Percentiles rank a stretch among this genome's conserved stretches.
phyloP scores from a whole-genome alignment of 148 eudicot genomes.

The Fagopyrum tataricum region DNA sequence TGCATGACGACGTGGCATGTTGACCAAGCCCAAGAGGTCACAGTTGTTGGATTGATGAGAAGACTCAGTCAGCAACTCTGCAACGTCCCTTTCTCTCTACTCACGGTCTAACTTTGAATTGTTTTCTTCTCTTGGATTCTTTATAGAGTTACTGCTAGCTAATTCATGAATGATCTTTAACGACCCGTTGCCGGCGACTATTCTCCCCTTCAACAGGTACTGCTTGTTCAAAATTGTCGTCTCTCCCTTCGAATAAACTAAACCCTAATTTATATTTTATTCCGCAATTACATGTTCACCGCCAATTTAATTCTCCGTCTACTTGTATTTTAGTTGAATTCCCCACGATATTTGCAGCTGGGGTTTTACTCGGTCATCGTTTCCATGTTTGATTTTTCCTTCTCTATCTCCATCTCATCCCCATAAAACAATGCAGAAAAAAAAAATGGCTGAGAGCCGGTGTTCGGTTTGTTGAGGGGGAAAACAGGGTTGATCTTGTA shows the following conservation, averaged over 20 bases:
- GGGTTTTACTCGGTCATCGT: slow-evolving; percentile 14
- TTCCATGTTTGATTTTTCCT: background rate
- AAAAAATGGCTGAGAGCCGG: background rate
- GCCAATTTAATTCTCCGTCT: slow-evolving; percentile 2
- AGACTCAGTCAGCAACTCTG: slow-evolving; percentile 8
- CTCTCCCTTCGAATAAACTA: background rate
- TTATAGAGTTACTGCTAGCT: slow-evolving; percentile 8
- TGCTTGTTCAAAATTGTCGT: slow-evolving; percentile 13
- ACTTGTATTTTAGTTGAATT: slow-evolving; percentile 3
- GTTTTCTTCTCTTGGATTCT: background rate
- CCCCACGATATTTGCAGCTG: slow-evolving; percentile 16
- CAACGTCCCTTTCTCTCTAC: slow-evolving; percentile 3
- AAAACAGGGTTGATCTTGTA: background rate
- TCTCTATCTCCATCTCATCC: slow-evolving; percentile 7
- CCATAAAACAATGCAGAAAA: slow-evolving; percentile 1
- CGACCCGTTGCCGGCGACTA: slow-evolving; percentile 12
- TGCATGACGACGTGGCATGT: slow-evolving; percentile 6
- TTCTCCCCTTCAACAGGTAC: background rate
- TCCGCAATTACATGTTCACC: background rate
- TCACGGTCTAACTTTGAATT: slow-evolving; percentile 13
- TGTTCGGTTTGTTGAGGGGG: background rate
- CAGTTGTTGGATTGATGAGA: slow-evolving; percentile 1
- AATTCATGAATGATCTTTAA: slow-evolving; percentile 4
- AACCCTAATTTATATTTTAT: background rate
- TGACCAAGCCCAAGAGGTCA: background rate